These are phyloP conservation scores for Sequoia sempervirens DNA, from an alignment of 75 land plant genomes.

Conservation along the genomic window DNA sequence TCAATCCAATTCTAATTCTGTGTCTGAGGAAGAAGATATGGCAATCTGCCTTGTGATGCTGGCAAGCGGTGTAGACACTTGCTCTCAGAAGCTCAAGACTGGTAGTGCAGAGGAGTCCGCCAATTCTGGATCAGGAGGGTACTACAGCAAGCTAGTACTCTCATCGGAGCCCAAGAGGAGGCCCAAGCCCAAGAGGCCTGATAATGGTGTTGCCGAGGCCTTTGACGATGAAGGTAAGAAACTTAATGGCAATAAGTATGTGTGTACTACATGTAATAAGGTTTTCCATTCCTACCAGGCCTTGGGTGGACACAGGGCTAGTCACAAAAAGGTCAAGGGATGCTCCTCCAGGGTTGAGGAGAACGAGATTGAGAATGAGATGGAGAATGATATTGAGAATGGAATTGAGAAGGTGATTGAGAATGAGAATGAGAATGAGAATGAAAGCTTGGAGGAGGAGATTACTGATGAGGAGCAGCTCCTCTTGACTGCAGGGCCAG, in stretches of 20 bases:
- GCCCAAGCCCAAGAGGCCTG: neutral
- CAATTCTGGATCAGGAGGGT: neutral
- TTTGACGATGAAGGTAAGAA: slow-evolving; percentile 11
- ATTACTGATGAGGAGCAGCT: slow-evolving; percentile 15
- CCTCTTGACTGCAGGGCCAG: neutral
- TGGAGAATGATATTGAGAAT: slow-evolving; percentile 16
- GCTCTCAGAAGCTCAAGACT: neutral
- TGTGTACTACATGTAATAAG: slow-evolving; percentile 43
- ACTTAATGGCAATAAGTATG: slow-evolving; percentile 18
- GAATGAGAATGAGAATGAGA: slow-evolving; percentile 21
- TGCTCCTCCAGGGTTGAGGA: slow-evolving; percentile 25
- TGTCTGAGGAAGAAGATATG: slow-evolving; percentile 19
- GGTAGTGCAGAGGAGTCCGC: slow-evolving; percentile 5
- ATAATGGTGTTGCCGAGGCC: slow-evolving; percentile 5
- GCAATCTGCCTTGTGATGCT: slow-evolving; percentile 24
- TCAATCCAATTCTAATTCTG: neutral
- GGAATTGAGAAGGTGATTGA: slow-evolving; percentile 10
- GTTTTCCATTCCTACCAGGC: slow-evolving; percentile 51
- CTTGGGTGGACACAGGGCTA: slow-evolving; percentile 48
- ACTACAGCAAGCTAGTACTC: neutral
- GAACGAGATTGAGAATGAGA: slow-evolving; percentile 9
- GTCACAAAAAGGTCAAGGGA: slow-evolving; percentile 53
- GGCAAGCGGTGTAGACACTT: slow-evolving; percentile 9
- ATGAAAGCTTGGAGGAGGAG: slow-evolving; percentile 4
- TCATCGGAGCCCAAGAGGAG: neutral